Percentiles rank a stretch among this genome's conserved stretches.
These are phyloP conservation scores for Acidiella bohemica DNA, from an alignment of 495 filamentous ascomycete species.

Conservation along the genomic window DNA sequence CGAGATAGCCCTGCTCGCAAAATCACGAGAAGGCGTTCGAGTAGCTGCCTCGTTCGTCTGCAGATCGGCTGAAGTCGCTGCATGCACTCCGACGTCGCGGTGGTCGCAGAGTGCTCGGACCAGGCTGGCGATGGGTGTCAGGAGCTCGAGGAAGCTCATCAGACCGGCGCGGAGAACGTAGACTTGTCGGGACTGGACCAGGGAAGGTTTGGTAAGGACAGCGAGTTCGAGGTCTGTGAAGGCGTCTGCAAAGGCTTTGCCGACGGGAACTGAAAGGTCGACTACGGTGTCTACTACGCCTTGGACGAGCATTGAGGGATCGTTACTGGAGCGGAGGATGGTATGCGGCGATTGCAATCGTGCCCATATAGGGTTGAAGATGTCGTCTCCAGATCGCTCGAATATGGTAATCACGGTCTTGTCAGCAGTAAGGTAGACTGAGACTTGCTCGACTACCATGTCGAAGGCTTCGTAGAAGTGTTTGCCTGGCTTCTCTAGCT, in stretches of 20 bases:
- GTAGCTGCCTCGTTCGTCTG: background rate
- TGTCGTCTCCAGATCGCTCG: conserved; percentile 69
- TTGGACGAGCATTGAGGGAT: conserved; percentile 78
- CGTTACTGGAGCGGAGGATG: conserved; percentile 65
- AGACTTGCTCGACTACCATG: conserved; percentile 81
- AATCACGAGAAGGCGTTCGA: conserved; percentile 35
- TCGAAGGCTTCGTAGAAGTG: background rate
- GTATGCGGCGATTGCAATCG: conserved; percentile 65
- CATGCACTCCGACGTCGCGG: conserved; percentile 29
- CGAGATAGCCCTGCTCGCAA: conserved; percentile 31
- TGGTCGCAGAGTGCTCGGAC: conserved; percentile 76
- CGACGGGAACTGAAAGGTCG: conserved; percentile 46
- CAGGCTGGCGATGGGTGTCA: conserved; percentile 65
- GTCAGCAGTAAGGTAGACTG: conserved; percentile 41
- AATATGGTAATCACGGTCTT: conserved; percentile 64
- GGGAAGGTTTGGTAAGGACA: conserved; percentile 63
- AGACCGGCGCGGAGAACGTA: conserved; percentile 80
- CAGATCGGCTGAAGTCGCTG: background rate
- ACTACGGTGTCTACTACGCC: conserved; percentile 53
- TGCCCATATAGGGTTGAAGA: conserved; percentile 64
- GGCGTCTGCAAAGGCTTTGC: conserved; percentile 52
- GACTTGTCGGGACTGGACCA: conserved; percentile 60
- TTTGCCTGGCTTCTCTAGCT: conserved; percentile 3
- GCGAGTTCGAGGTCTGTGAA: conserved; percentile 76
- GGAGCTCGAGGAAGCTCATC: conserved; percentile 56